These are phyloP conservation scores for Monosporascus sp. DNA, from an alignment of 2,329 filamentous ascomycete species.

Conservation along the genomic window DNA sequence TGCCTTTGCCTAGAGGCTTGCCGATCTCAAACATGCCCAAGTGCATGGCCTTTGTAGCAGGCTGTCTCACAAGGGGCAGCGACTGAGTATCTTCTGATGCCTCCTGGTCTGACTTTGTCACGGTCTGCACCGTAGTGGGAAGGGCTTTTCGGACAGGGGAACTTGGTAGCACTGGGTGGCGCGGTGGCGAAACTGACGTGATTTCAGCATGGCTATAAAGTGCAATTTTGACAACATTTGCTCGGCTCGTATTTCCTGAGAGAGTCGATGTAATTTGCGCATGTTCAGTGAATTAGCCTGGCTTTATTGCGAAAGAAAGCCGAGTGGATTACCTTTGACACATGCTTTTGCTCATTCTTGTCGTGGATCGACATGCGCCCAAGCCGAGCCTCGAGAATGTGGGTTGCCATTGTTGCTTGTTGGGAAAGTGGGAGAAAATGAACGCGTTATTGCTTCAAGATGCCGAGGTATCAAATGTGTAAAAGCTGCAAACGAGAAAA, in stretches of 20 bases:
- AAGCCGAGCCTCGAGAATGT: constrained; percentile 78
- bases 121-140: constrained; percentile 46
- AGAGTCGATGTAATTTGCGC: constrained; percentile 40
- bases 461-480: no score
- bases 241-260: constrained; percentile 53
- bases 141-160: constrained; percentile 51
- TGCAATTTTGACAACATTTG: constrained; percentile 81
- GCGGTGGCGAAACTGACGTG: constrained; percentile 60
- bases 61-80: constrained; percentile 53
- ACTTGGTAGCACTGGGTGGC: constrained; percentile 60
- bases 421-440: no score
- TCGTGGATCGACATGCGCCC: constrained; percentile 87
- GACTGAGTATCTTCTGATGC: no score
- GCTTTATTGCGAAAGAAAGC: no score
- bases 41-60: constrained; percentile 64
- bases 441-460: no score
- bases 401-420: constrained; percentile 68
- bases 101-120: constrained; percentile 53
- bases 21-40: constrained; percentile 94
- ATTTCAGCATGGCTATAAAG: constrained; percentile 70
- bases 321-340: no score
- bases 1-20: constrained; percentile 78
- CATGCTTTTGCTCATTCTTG: constrained; percentile 66
- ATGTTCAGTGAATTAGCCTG: constrained; percentile 30
- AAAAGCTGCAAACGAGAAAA: no score